Evolutionary conservation across 2,329 filamentous ascomycete genomes (phyloP).

Genomic region (Dactylellina cionopaga): DNA sequence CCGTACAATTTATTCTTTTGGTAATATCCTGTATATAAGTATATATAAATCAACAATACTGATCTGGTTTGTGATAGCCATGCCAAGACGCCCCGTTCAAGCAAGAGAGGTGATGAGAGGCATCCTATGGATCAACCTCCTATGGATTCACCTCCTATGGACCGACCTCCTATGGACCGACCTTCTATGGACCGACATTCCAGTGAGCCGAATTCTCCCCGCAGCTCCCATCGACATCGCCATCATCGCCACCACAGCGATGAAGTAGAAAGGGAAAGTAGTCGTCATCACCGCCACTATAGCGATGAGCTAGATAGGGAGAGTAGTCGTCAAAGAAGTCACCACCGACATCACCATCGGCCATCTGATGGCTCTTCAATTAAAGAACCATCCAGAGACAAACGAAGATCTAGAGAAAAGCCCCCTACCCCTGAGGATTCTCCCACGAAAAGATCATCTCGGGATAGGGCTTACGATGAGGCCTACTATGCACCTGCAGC

Average conservation of each 20-base stretch:
- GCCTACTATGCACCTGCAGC: neutral
- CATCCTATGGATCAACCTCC: too few species aligned
- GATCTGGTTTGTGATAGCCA: conserved; percentile 41
- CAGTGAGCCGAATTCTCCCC: conserved; percentile 38
- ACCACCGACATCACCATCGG: conserved; percentile 17
- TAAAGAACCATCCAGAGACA: conserved; percentile 41
- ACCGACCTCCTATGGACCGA: too few species aligned
- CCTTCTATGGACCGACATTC: conserved; percentile 45
- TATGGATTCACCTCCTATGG: too few species aligned
- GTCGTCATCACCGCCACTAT: conserved; percentile 6
- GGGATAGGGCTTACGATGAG: conserved; percentile 17
- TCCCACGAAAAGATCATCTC: conserved; percentile 13
- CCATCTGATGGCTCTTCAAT: conserved; percentile 32
- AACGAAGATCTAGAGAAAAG: conserved; percentile 38
- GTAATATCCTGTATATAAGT: conserved; percentile 48
- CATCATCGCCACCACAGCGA: conserved; percentile 43
- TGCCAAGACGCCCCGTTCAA: conserved; percentile 47
- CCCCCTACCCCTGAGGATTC: conserved; percentile 20
- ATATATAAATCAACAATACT: conserved; percentile 44
- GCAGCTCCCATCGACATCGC: conserved; percentile 45
- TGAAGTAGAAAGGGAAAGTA: conserved; percentile 28
- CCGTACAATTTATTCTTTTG: conserved; percentile 17
- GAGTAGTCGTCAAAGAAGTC: neutral
- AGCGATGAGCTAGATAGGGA: neutral
- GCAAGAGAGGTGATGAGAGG: conserved; percentile 49